phyloP scores from a whole-genome alignment of 768 basidiomycete species.

The Podaxis pistillaris region DNA sequence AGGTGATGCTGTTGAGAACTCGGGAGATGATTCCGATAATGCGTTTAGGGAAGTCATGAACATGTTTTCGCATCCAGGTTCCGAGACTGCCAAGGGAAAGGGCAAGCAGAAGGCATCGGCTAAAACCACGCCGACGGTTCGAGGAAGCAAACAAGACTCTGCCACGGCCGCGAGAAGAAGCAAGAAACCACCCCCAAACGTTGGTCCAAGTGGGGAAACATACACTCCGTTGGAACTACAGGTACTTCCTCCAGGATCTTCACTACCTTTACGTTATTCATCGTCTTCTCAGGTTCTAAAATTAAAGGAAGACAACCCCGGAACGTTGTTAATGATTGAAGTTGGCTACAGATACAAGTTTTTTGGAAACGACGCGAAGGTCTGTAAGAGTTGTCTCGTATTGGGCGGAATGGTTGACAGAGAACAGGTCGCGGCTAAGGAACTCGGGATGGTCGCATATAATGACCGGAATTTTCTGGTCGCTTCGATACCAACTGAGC shows the following conservation, averaged over 20 bases:
- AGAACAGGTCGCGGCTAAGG: slow-evolving; percentile 64
- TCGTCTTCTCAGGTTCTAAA: slow-evolving; percentile 39
- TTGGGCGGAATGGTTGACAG: neutral
- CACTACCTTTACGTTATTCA: neutral
- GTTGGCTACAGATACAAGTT: slow-evolving; percentile 85
- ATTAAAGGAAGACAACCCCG: slow-evolving; percentile 63
- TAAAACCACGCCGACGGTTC: neutral
- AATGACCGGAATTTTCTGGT: slow-evolving; percentile 69
- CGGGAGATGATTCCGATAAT: slow-evolving; percentile 31
- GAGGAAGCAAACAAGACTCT: slow-evolving; percentile 21
- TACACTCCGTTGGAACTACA: slow-evolving; percentile 82
- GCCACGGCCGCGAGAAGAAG: slow-evolving; percentile 16
- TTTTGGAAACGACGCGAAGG: slow-evolving; percentile 83
- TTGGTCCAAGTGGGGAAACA: slow-evolving; percentile 68
- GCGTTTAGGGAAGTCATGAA: slow-evolving; percentile 49
- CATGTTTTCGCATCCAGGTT: slow-evolving; percentile 38
- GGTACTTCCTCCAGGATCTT: slow-evolving; percentile 24
- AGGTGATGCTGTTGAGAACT: slow-evolving; percentile 21
- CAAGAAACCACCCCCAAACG: slow-evolving; percentile 35
- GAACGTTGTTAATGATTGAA: slow-evolving; percentile 73
- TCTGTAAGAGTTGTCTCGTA: slow-evolving; percentile 19
- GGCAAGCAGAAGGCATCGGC: slow-evolving; percentile 27
- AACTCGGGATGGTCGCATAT: slow-evolving; percentile 77
- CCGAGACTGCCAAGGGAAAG: slow-evolving; percentile 30
- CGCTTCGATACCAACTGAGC: slow-evolving; percentile 70